phyloP scores from a whole-genome alignment of 2,329 filamentous ascomycete genomes.

The Colletotrichum sp. region DNA sequence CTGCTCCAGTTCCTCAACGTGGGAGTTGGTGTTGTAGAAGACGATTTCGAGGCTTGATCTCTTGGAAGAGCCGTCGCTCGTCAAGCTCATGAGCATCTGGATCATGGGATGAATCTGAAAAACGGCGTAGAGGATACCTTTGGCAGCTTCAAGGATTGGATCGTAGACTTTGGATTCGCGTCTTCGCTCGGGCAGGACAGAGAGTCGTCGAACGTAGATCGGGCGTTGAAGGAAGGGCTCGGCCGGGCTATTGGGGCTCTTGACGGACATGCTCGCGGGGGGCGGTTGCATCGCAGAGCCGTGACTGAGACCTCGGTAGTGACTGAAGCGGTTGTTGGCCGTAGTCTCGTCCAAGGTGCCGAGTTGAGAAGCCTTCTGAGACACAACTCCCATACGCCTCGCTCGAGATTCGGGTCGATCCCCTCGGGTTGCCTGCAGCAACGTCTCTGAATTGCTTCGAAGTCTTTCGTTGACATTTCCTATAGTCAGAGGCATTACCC shows the following conservation, averaged over 20 bases:
- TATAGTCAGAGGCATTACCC: conserved; percentile 73
- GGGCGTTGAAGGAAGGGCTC: conserved; percentile 63
- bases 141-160: conserved; percentile 68
- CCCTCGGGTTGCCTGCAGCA: conserved; percentile 52
- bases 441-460: conserved; percentile 69
- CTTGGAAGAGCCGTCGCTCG: conserved; percentile 64
- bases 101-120: conserved; percentile 74
- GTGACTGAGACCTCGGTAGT: conserved; percentile 70
- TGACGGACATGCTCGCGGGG: conserved; percentile 39
- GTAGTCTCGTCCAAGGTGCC: conserved; percentile 68
- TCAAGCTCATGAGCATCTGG: conserved; percentile 67
- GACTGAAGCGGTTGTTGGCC: conserved; percentile 68
- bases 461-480: conserved; percentile 72
- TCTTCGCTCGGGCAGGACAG: conserved; percentile 66
- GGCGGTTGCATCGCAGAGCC: conserved; percentile 70
- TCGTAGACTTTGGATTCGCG: conserved; percentile 67
- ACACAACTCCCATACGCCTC: conserved; percentile 68
- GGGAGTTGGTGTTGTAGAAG: conserved; percentile 71
- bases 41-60: conserved; percentile 70
- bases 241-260: conserved; percentile 65
- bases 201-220: conserved; percentile 67
- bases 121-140: conserved; percentile 70
- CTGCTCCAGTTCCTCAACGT: conserved; percentile 69
- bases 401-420: conserved; percentile 61
- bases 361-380: conserved; percentile 64